These are phyloP conservation scores for Pulveroboletus ravenelii DNA, from an alignment of 768 basidiomycete genomes.

Conservation along the genomic window DNA sequence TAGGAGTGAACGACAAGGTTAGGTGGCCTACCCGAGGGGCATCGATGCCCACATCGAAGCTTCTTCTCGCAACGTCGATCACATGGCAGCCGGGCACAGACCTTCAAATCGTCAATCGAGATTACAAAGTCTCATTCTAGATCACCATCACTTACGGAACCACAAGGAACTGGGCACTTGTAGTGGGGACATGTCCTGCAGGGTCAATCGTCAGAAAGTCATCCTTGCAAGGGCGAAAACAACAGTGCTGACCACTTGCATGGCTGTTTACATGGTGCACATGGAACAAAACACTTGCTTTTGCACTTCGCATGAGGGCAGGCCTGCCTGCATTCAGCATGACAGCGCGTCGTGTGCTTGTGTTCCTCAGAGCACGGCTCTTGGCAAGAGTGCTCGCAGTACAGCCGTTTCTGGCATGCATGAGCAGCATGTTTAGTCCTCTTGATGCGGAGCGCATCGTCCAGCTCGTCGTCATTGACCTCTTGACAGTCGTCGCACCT, in stretches of 20 bases:
- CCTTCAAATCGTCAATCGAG: slow-evolving; percentile 31
- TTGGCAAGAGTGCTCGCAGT: slow-evolving; percentile 54
- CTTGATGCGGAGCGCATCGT: slow-evolving; percentile 2
- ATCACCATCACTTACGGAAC: slow-evolving; percentile 46
- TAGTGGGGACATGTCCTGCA: slow-evolving; percentile 52
- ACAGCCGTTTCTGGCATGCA: slow-evolving; percentile 46
- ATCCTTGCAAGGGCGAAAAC: too few relatives aligned
- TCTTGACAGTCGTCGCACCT: slow-evolving; percentile 48
- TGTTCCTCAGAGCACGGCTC: slow-evolving; percentile 47
- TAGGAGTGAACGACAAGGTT: neutral
- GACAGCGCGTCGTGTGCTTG: slow-evolving; percentile 45
- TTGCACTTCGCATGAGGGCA: slow-evolving; percentile 52
- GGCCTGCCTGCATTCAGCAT: slow-evolving; percentile 44
- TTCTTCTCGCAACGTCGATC: slow-evolving; percentile 46
- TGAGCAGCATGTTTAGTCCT: slow-evolving; percentile 41
- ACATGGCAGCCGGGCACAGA: slow-evolving; percentile 63
- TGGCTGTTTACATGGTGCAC: slow-evolving; percentile 57
- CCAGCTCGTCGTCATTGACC: neutral
- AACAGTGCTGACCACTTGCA: slow-evolving; percentile 46
- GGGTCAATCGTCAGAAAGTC: neutral
- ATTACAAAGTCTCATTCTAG: neutral
- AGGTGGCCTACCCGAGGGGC: slow-evolving; percentile 53
- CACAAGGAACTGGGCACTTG: slow-evolving; percentile 58
- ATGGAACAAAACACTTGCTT: slow-evolving; percentile 45
- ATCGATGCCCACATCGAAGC: slow-evolving; percentile 57